Percentiles rank a stretch among this genome's conserved stretches.
Evolutionary conservation across 2,329 filamentous ascomycete genomes (phyloP).

Genomic region (Lachnellula hyalina): DNA sequence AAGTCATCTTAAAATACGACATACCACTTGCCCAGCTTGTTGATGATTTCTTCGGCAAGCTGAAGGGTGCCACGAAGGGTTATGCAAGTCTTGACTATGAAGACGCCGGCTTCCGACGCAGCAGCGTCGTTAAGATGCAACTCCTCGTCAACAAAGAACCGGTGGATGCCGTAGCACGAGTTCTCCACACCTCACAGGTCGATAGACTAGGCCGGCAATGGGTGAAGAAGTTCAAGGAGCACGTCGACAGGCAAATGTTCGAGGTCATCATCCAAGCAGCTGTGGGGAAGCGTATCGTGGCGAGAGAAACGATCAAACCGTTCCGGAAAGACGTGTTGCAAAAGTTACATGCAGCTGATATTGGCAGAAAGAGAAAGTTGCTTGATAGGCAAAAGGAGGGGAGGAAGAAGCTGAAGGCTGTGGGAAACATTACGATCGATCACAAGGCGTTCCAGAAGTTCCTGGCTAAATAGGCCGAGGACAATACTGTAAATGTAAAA

Average conservation of each 20-base stretch:
- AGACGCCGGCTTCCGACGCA: slow-evolving; percentile 80
- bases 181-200: slow-evolving; percentile 78
- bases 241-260: slow-evolving; percentile 95
- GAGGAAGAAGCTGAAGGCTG: slow-evolving; percentile 75
- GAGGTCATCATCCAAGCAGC: slow-evolving; percentile 94
- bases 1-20: slow-evolving; percentile 92
- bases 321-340: slow-evolving; percentile 93
- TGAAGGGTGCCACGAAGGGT: slow-evolving; percentile 90
- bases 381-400: slow-evolving; percentile 97
- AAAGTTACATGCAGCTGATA: slow-evolving; percentile 89
- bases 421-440: slow-evolving; percentile 93
- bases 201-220: slow-evolving; percentile 77
- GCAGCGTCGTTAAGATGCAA: slow-evolving; percentile 81
- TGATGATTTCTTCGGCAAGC: slow-evolving; percentile 94
- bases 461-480: slow-evolving; percentile 60
- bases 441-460: slow-evolving; percentile 95
- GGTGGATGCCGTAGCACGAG: slow-evolving; percentile 89
- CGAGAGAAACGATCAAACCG: slow-evolving; percentile 90
- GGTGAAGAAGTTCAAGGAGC: slow-evolving; percentile 95
- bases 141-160: slow-evolving; percentile 88
- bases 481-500: background rate
- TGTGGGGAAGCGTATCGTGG: slow-evolving; percentile 75
- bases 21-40: slow-evolving; percentile 85
- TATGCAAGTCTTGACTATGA: slow-evolving; percentile 97
- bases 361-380: slow-evolving; percentile 75